These are phyloP conservation scores for Phoma sp. DNA, from an alignment of 2,329 filamentous ascomycete species.

Conservation along the genomic window DNA sequence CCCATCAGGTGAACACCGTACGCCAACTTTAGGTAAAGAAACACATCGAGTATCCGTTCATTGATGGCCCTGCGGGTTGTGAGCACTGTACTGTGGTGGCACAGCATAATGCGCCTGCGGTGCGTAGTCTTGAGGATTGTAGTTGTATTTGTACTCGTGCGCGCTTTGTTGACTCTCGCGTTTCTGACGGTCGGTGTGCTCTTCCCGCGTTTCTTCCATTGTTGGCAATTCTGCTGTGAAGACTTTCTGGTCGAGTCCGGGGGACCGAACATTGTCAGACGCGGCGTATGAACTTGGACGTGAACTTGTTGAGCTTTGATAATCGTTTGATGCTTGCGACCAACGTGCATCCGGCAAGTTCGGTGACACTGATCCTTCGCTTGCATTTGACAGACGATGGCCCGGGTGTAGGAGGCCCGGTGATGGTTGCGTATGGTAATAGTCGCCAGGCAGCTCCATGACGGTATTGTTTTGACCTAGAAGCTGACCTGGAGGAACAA, in stretches of 20 bases:
- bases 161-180: constrained; percentile 26
- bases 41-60: neutral
- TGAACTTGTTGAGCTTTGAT: constrained; percentile 37
- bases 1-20: neutral
- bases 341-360: constrained; percentile 39
- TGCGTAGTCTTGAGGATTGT: constrained; percentile 46
- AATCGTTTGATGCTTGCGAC: constrained; percentile 39
- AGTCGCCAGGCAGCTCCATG: constrained; percentile 54
- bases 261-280: constrained; percentile 45
- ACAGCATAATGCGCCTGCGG: constrained; percentile 16
- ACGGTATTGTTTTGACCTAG: constrained; percentile 41
- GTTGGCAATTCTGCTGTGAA: constrained; percentile 46
- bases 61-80: constrained; percentile 14
- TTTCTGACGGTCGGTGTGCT: constrained; percentile 32
- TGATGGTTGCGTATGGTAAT: constrained; percentile 44
- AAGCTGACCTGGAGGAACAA: constrained; percentile 29
- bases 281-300: constrained; percentile 45
- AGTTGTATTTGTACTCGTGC: constrained; percentile 35
- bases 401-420: constrained; percentile 35
- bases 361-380: constrained; percentile 36
- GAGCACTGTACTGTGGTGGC: constrained; percentile 26
- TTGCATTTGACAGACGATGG: constrained; percentile 6
- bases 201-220: constrained; percentile 45
- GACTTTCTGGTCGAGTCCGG: constrained; percentile 40
- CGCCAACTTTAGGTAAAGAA: neutral